Base-by-base conservation (phyloP, 2,329 filamentous ascomycete genomes). In the Clarireedia paspali region DNA sequence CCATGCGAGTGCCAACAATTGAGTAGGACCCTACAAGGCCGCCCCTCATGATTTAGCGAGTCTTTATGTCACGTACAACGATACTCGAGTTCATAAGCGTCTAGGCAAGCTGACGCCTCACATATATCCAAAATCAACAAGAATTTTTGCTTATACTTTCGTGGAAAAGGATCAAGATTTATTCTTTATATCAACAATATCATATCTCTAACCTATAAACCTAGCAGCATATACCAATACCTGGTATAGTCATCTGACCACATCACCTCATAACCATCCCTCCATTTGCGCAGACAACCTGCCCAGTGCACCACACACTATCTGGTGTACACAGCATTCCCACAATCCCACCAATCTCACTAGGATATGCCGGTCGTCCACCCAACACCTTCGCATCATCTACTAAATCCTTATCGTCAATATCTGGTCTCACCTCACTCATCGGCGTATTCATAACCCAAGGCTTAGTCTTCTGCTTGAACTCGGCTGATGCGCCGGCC, bases 211-310 rank as follows among this genome's bases (percentile, higher is more conserved):
- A 44, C 23, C 24, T 6, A 17, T 42, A 9, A 26, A 47, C n/a
- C n/a, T 17, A 40, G 17, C 7, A 30, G 40, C 30, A 9, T 2
- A 50, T 24, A 26, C 15, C 2, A 50, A 50, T 24, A 5, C 4
- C 6, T 17, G 27, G 7, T 10, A 42, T 39, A 14, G 5, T 30
- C 4, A 34, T 34, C 6, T 6, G 26, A 20, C 27, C 20, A 44
- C 15, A 36, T 30, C 50, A 55, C 42, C 15, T 50, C 10, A 84
- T 80, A 58, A 76, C 78, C 81, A 90, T 84, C 6, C 89, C 89
- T 1, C 89, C 89, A 67, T 92, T 92, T 6, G 88, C 87, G 72
- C 85, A 88, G 4, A 94, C 80, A 24, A 91, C 85, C 70, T 85
- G 87, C 1, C 89, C 89, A 0, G 88, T 94, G 66, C 83, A 85